Base-by-base conservation (phyloP, 2,329 filamentous ascomycete genomes). In the Colletotrichum navitas region DNA sequence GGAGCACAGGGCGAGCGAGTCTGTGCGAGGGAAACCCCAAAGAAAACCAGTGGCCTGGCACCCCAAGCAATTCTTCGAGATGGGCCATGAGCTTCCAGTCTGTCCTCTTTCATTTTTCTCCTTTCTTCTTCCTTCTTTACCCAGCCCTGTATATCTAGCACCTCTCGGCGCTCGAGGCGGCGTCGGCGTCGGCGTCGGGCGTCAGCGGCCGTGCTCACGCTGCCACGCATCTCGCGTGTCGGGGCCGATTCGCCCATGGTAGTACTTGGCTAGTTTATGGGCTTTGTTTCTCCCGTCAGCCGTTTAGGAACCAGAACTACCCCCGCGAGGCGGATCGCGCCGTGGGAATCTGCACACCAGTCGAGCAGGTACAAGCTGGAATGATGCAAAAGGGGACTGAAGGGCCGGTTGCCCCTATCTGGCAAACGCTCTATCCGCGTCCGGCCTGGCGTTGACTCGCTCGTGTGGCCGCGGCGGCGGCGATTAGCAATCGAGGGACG, bases 201-300 rank as follows among this genome's bases (percentile, higher is more conserved):
- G 41, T 41, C 39, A 14, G n/a, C 32, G 55, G 56, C 68, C 63
- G 63, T 62, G 68, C 68, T 32, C 18, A 51, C 63, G 63, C 43
- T 34, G 29, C 34, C 43, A 56, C 47, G 45, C 59, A 32, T 47
- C 32, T 21, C 59, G 26, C 59, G 59, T 21, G 59, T 26, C 12
- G 32, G 32, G 12, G 18, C n/a, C 32, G 52, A 21, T 39, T 39
- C 21, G 11, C 32, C 5, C 52, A 24, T 32, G 32, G 21, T 10
- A 56, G 2, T 5, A 32, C 11, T 56, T 24, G 32, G 11, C 18
- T 24, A 7, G 21, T 39, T 39, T 16, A 1, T 24, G 32, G 1
- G 18, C 18, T 24, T 24, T 18, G 18, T 21, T 32, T n/a, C 51
- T n/a, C 34, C 32, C 52, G 21, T 10, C 21, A 21, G 11, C 14